Evolutionary conservation across 495 filamentous ascomycete genomes (phyloP).

Genomic region (Lasiosphaeria miniovina): DNA sequence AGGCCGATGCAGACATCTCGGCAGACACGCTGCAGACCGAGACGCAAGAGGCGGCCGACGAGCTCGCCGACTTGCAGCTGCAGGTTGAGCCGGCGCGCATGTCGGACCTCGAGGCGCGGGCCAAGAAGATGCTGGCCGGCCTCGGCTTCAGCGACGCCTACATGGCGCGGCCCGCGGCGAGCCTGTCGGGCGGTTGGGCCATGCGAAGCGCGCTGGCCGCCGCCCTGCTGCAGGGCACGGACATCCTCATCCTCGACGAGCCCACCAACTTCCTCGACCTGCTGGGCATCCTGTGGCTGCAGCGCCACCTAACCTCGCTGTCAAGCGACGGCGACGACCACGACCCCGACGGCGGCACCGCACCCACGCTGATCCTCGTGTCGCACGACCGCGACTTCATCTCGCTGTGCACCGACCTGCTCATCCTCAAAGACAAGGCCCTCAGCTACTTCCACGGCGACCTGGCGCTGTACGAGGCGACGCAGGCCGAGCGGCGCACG

Average conservation of each 20-base stretch:
- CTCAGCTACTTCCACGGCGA: conserved; percentile 69
- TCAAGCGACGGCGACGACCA: neutral
- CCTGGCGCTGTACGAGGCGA: conserved; percentile 62
- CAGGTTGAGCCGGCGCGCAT: conserved; percentile 52
- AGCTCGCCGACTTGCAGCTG: conserved; percentile 60
- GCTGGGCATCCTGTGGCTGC: conserved; percentile 77
- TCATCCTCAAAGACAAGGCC: conserved; percentile 66
- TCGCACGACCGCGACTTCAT: conserved; percentile 79
- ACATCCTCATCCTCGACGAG: conserved; percentile 82
- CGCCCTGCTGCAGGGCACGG: conserved; percentile 64
- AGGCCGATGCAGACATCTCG: conserved; percentile 53
- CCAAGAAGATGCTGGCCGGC: conserved; percentile 61
- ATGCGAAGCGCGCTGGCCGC: conserved; percentile 70
- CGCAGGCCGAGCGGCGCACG: conserved; percentile 61
- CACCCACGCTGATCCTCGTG: conserved; percentile 64
- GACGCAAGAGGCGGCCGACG: conserved; percentile 59
- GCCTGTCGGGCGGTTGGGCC: conserved; percentile 75
- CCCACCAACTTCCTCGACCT: conserved; percentile 85
- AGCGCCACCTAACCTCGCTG: conserved; percentile 61
- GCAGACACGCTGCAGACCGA: conserved; percentile 54
- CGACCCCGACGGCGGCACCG: conserved; percentile 24
- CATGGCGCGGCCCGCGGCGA: conserved; percentile 54
- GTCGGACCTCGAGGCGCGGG: conserved; percentile 55
- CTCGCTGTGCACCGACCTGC: conserved; percentile 69
- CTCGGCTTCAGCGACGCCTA: conserved; percentile 67